phyloP scores from a whole-genome alignment of 257 asterid genomes.

The Plantago elongata region DNA sequence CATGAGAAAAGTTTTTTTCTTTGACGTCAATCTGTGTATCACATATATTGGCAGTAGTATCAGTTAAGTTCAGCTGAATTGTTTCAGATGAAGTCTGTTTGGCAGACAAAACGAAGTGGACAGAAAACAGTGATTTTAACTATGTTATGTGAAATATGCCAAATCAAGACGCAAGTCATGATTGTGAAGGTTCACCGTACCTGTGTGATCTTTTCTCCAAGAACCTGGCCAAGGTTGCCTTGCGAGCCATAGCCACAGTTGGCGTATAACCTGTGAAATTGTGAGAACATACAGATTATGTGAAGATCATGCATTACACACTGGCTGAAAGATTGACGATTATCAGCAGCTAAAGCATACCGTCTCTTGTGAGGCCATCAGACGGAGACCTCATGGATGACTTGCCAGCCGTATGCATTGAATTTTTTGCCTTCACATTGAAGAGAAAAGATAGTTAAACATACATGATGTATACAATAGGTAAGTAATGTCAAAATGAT shows the following conservation, averaged over 20 bases:
- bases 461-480: too few species aligned
- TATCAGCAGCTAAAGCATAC: not conserved
- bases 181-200: slow-evolving; percentile 23
- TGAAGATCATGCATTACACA: not conserved
- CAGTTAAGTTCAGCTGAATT: not conserved
- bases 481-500: not conserved
- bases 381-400: slow-evolving; percentile 16
- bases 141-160: too few species aligned
- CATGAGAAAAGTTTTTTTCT: too few species aligned
- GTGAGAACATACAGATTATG: not conserved
- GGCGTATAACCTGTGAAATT: slow-evolving; percentile 21
- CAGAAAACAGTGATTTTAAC: too few species aligned
- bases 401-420: slow-evolving; percentile 9
- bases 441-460: not conserved
- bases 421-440: slow-evolving; percentile 23
- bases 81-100: not conserved
- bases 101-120: too few species aligned
- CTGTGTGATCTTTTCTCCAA: slow-evolving; percentile 49
- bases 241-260: slow-evolving; percentile 57
- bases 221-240: slow-evolving; percentile 58
- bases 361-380: slow-evolving; percentile 20
- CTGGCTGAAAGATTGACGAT: not conserved
- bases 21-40: too few species aligned
- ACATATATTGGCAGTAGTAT: not conserved
- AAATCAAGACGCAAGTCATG: too few species aligned